These are phyloP conservation scores for Tetrapisispora taiwanensis DNA, from an alignment of 805 yeast genomes.

Conservation along the genomic window DNA sequence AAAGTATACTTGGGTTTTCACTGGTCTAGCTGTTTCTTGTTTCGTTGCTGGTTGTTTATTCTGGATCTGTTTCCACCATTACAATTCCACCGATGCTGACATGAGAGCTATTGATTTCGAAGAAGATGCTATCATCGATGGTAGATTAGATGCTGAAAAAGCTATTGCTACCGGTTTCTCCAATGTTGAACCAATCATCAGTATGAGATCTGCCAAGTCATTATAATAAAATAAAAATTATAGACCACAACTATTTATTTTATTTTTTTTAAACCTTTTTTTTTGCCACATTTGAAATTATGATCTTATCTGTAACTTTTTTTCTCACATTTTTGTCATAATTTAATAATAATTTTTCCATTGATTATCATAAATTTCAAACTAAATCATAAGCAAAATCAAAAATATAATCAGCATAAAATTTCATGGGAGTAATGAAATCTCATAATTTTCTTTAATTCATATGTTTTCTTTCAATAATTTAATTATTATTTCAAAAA, in stretches of 20 bases:
- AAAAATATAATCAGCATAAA: not conserved
- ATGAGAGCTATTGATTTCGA: constrained; percentile 41
- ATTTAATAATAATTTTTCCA: too few species aligned
- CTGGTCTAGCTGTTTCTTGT: constrained; percentile 52
- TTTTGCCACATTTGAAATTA: not conserved
- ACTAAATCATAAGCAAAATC: not conserved
- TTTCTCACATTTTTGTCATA: not conserved
- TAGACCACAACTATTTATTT: not conserved
- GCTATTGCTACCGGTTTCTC: not conserved
- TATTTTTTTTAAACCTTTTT: too few species aligned
- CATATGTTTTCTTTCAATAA: too few species aligned
- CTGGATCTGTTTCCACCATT: constrained; percentile 49
- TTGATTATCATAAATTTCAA: not conserved
- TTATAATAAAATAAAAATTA: not conserved
- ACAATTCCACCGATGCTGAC: constrained; percentile 48
- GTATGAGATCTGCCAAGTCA: constrained; percentile 12
- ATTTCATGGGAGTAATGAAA: not conserved
- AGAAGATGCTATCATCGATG: constrained; percentile 2
- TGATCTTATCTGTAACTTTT: not conserved
- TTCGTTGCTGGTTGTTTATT: constrained; percentile 49
- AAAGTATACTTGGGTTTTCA: constrained; percentile 57
- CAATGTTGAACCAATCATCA: constrained; percentile 36
- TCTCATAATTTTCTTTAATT: not conserved
- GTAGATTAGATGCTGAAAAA: not conserved
- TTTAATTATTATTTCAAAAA: too few species aligned